A percentile compares a stretch with the other conserved stretches of the same genome.
Evolutionary conservation across 2,329 filamentous ascomycete species (phyloP).

Genomic region (Metarhizium sp.): DNA sequence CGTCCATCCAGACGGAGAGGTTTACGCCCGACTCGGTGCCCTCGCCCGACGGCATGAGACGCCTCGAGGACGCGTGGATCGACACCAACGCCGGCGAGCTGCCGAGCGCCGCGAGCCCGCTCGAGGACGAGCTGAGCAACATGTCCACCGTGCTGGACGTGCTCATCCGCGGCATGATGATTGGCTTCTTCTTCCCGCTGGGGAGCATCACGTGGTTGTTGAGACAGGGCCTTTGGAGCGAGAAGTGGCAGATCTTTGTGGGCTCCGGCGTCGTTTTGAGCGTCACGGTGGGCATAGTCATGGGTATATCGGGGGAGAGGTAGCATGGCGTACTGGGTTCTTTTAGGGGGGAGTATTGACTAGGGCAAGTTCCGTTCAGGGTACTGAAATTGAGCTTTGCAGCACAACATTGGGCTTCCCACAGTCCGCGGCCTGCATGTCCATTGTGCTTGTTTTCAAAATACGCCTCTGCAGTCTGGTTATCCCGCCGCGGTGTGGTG

Average conservation of each 20-base stretch:
- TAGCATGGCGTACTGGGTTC: not conserved
- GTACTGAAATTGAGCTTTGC: too few relatives aligned
- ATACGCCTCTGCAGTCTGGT: too few relatives aligned
- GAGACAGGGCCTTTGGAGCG: slow-evolving; percentile 76
- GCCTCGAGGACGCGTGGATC: slow-evolving; percentile 85
- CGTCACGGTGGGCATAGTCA: slow-evolving; percentile 62
- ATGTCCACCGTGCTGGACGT: slow-evolving; percentile 60
- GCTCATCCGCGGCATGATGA: slow-evolving; percentile 77
- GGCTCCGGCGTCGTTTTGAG: slow-evolving; percentile 77
- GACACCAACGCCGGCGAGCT: slow-evolving; percentile 50
- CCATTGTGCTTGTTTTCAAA: too few relatives aligned
- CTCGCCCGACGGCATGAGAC: slow-evolving; percentile 61
- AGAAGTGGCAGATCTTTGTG: slow-evolving; percentile 77
- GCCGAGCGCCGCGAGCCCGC: slow-evolving; percentile 25
- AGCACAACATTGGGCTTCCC: too few relatives aligned
- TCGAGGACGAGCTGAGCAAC: slow-evolving; percentile 40
- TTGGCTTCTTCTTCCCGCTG: slow-evolving; percentile 92
- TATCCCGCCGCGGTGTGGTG: too few relatives aligned
- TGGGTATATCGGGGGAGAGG: slow-evolving; percentile 30
- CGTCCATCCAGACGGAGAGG: slow-evolving; percentile 70
- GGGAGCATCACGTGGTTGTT: slow-evolving; percentile 79
- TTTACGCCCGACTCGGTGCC: slow-evolving; percentile 89
- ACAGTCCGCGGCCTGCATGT: too few relatives aligned
- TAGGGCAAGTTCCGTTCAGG: too few relatives aligned
- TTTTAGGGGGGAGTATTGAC: too few relatives aligned